A percentile compares a stretch with the other conserved stretches of the same genome.
Evolutionary conservation across 805 yeast species (phyloP).

Genomic region (Kodamaea jinghongensis): DNA sequence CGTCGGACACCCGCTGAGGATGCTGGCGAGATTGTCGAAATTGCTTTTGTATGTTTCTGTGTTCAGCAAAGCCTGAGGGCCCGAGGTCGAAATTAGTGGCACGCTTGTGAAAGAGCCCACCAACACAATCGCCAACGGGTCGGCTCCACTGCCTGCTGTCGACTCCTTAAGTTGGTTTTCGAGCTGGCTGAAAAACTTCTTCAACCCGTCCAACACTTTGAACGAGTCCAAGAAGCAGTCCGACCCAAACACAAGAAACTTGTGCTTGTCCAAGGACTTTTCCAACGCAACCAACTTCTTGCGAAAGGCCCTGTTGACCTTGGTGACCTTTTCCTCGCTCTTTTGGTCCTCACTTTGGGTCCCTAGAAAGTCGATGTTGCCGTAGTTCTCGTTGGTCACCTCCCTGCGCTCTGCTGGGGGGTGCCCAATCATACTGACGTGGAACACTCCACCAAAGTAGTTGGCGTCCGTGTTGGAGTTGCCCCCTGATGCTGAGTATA

Average conservation of each 20-base stretch:
- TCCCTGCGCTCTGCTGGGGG: constrained; percentile 85
- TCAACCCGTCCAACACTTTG: constrained; percentile 58
- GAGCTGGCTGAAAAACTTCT: constrained; percentile 56
- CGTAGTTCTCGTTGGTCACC: constrained; percentile 64
- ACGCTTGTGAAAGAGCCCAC: constrained; percentile 75
- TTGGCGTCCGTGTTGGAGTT: constrained; percentile 26
- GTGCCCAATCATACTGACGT: constrained; percentile 73
- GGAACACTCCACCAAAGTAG: constrained; percentile 50
- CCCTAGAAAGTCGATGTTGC: constrained; percentile 69
- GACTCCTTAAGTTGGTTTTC: constrained; percentile 33
- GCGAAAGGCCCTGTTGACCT: constrained; percentile 61
- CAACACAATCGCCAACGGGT: constrained; percentile 71
- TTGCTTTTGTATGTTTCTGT: constrained; percentile 58
- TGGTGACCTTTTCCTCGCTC: constrained; percentile 39
- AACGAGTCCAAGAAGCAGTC: constrained; percentile 65
- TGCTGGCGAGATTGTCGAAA: constrained; percentile 71
- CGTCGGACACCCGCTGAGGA: constrained; percentile 58
- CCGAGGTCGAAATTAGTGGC: constrained; percentile 59
- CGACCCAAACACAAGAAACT: constrained; percentile 70
- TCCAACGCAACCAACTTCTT: constrained; percentile 57
- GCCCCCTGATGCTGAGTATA: constrained; percentile 65
- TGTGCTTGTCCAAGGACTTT: constrained; percentile 52
- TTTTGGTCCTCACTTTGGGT: constrained; percentile 29
- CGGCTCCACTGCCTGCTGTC: constrained; percentile 21
- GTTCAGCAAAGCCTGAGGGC: constrained; percentile 46